Evolutionary conservation across 2,329 filamentous ascomycete species (phyloP).

Genomic region (Colletotrichum cuscutae): DNA sequence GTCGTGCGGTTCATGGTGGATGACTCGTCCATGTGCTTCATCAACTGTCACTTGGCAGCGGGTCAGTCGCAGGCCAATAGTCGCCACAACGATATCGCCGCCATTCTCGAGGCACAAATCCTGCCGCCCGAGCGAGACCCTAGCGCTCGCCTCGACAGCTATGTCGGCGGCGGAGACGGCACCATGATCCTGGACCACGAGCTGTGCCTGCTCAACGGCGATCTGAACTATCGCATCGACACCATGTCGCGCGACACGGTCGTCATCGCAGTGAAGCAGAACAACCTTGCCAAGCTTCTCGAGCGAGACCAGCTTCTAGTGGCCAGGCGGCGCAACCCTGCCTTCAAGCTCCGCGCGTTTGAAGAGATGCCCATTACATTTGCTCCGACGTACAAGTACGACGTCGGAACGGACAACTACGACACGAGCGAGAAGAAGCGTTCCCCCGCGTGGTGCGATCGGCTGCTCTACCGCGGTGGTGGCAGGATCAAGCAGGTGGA

Average conservation of each 20-base stretch:
- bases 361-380: conserved; percentile 92
- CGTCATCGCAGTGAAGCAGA: conserved; percentile 82
- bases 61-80: conserved; percentile 91
- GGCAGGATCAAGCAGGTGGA: conserved; percentile 88
- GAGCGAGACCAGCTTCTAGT: conserved; percentile 94
- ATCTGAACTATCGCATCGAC: conserved; percentile 98
- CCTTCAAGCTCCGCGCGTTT: conserved; percentile 88
- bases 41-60: conserved; percentile 97
- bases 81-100: conserved; percentile 91
- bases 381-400: conserved; percentile 97
- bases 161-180: conserved; percentile 91
- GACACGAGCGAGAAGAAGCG: conserved; percentile 95
- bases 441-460: conserved; percentile 95
- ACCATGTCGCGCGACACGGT: conserved; percentile 95
- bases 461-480: conserved; percentile 84
- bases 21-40: conserved; percentile 92
- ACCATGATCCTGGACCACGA: conserved; percentile 96
- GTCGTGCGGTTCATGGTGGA: conserved; percentile 93
- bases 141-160: conserved; percentile 77
- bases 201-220: conserved; percentile 95
- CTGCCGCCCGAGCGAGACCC: conserved; percentile 79
- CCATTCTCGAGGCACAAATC: conserved; percentile 83
- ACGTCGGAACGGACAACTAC: conserved; percentile 93
- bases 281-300: conserved; percentile 85
- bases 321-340: conserved; percentile 87